Percentiles rank a stretch among this genome's conserved stretches.
These are phyloP conservation scores for Hawksworthiomyces lignivorus DNA, from an alignment of 2,329 filamentous ascomycete genomes.

Conservation along the genomic window DNA sequence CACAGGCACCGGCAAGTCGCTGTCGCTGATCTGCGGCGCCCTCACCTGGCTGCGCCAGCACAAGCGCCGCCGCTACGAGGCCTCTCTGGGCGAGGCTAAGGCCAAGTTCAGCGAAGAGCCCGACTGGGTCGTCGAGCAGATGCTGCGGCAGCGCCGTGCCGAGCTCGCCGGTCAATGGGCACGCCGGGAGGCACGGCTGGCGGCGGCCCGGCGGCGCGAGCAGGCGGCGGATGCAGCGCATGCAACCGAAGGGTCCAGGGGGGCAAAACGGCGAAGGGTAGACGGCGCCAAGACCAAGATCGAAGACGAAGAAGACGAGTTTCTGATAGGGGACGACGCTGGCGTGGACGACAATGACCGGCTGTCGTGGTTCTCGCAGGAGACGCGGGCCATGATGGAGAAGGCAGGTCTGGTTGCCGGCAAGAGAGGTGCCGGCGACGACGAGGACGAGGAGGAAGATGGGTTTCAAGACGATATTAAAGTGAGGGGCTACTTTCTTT, in stretches of 20 bases:
- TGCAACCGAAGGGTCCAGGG: slow-evolving; percentile 48
- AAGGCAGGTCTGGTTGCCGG: slow-evolving; percentile 46
- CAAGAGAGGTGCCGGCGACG: slow-evolving; percentile 28
- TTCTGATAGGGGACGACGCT: slow-evolving; percentile 54
- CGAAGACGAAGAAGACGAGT: slow-evolving; percentile 52
- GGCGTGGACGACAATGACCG: slow-evolving; percentile 27
- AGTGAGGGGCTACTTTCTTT: slow-evolving; percentile 27
- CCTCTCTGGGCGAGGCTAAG: slow-evolving; percentile 36
- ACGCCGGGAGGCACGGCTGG: slow-evolving; percentile 66
- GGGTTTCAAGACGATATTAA: slow-evolving; percentile 61
- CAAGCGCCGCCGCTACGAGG: slow-evolving; percentile 55
- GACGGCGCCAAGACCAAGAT: slow-evolving; percentile 21
- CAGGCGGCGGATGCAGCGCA: slow-evolving; percentile 15
- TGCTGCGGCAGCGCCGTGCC: slow-evolving; percentile 58
- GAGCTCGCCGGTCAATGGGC: slow-evolving; percentile 59
- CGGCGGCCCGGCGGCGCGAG: slow-evolving; percentile 10
- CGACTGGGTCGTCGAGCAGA: slow-evolving; percentile 76
- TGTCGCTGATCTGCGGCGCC: slow-evolving; percentile 83
- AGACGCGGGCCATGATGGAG: slow-evolving; percentile 67
- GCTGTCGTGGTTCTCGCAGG: slow-evolving; percentile 58
- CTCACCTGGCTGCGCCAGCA: slow-evolving; percentile 85
- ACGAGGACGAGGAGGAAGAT: slow-evolving; percentile 35
- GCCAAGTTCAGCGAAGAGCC: slow-evolving; percentile 58
- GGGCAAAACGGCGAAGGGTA: slow-evolving; percentile 37
- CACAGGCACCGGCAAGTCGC: slow-evolving; percentile 86